Base-by-base conservation (phyloP, 2,329 filamentous ascomycete genomes). In the Chaetomium globosum region DNA sequence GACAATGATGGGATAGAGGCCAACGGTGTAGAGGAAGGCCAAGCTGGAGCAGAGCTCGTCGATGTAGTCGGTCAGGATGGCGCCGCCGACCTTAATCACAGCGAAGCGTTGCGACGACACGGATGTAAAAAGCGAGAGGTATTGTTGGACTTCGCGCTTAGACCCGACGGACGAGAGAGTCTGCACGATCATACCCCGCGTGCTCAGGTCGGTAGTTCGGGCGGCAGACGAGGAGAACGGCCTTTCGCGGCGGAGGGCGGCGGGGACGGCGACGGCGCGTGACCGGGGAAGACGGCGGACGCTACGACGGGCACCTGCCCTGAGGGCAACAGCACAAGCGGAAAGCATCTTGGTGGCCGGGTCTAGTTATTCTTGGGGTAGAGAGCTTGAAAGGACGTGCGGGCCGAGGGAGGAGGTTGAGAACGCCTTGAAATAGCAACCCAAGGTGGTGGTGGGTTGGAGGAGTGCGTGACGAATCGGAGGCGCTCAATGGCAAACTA, bases 81-180 rank as follows among this genome's bases (percentile, higher is more conserved):
- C 95, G 68, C 94, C 95, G 68, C 94, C 95, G 63, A 98, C 94
- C 83, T 99, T 99, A 80, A 99, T 96, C 57, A 99, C 94, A 71
- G 93, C 94, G 78, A 98, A 99, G 76, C 96, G 93, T 81, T 98
- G 93, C 43, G 93, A 96, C 53, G 93, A 95, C 68, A 97, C 93
- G 39, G 93, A 97, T 72, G 90, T 95, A 83, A 99, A 99, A 77
- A 98, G 93, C 71, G 93, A 95, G 66, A 98, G 88, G 79, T 98
- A 98, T 79, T 98, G 94, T 82, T 97, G 92, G 69, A 96, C 92
- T 81, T 99, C 94, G 67, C 94, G 85, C 85, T 96, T 96, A 69
- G 93, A 97, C 68, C 93, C 94, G 77, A 98, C 96, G 80, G 94
- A 97, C 81, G 92, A 96, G 72, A 98, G 85, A 66, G 97, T 86